Conservation (phyloP, 495 filamentous ascomycete genomes). For the Parathielavia appendiculata region DNA sequence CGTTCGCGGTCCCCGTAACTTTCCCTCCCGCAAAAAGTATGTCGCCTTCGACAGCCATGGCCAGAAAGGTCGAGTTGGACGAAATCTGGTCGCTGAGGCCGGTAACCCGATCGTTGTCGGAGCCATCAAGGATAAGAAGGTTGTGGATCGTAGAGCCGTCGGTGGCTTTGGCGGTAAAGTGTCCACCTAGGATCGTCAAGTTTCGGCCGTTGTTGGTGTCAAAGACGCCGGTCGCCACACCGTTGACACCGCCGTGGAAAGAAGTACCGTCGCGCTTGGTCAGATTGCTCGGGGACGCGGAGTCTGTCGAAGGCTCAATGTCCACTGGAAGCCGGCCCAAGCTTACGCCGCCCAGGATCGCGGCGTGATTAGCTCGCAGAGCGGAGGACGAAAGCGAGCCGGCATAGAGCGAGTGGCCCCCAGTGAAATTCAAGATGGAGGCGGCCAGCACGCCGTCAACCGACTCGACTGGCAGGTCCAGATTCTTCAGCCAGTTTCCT, state of each 20-base stretch:
- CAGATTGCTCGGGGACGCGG: conserved; percentile 30
- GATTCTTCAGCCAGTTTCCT: conserved; percentile 81
- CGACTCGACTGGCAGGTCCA: conserved; percentile 59
- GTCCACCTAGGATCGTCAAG: conserved; percentile 81
- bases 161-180: conserved; percentile 67
- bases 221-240: conserved; percentile 71
- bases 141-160: conserved; percentile 72
- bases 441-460: conserved; percentile 69
- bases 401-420: conserved; percentile 61
- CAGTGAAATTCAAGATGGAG: conserved; percentile 54
- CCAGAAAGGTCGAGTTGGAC: conserved; percentile 65
- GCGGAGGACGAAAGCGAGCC: conserved; percentile 71
- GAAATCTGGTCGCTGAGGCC: conserved; percentile 65
- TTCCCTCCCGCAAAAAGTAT: conserved; percentile 78
- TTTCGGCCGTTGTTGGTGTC: conserved; percentile 65
- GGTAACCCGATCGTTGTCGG: conserved; percentile 55
- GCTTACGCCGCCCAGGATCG: conserved; percentile 49
- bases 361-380: conserved; percentile 62
- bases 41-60: conserved; percentile 62
- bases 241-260: conserved; percentile 46
- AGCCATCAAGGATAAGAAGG: conserved; percentile 63
- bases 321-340: conserved; percentile 57
- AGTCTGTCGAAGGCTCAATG: conserved; percentile 44
- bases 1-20: conserved; percentile 63
- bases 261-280: conserved; percentile 54